Conservation (phyloP, 805 yeast genomes). For the Cyberlindnera xishuangbannaensis region DNA sequence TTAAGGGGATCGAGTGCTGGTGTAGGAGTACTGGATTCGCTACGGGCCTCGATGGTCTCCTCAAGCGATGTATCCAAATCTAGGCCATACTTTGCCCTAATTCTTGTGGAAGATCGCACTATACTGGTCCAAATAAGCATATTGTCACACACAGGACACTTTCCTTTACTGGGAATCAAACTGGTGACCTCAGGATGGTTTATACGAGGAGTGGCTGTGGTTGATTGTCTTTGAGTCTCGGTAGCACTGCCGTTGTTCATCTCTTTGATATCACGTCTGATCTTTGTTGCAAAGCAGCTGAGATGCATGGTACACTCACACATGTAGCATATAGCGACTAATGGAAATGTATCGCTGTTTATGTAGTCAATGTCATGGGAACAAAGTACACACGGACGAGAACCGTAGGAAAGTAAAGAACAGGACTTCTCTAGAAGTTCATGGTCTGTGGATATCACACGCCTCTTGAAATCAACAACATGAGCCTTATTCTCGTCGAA, state of each 20-base stretch:
- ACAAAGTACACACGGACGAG: conserved; percentile 30
- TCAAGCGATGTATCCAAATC: not conserved
- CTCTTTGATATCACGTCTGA: conserved; percentile 1
- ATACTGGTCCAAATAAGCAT: not conserved
- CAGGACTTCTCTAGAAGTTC: conserved; percentile 13
- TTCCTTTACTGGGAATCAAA: not conserved
- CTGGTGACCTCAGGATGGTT: not conserved
- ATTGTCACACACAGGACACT: not conserved
- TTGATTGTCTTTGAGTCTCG: not conserved
- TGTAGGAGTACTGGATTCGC: not conserved
- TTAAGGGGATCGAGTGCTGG: too few relatives aligned
- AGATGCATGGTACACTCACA: conserved; percentile 35
- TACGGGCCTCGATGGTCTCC: not conserved
- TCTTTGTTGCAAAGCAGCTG: conserved; percentile 31
- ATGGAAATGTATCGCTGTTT: conserved; percentile 27
- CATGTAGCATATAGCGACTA: conserved; percentile 31
- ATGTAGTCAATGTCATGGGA: conserved; percentile 29
- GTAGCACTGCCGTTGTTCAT: not conserved
- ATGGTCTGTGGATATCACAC: conserved; percentile 11
- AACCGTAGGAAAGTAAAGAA: conserved; percentile 21
- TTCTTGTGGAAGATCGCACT: conserved; percentile 1
- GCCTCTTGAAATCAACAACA: conserved; percentile 25
- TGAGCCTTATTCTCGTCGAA: conserved; percentile 20
- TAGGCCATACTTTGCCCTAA: conserved; percentile 4
- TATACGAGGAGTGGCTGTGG: not conserved